A percentile compares a stretch with the other conserved stretches of the same genome.
phyloP scores from a whole-genome alignment of 345 rosid species.

The Citrus glauca region DNA sequence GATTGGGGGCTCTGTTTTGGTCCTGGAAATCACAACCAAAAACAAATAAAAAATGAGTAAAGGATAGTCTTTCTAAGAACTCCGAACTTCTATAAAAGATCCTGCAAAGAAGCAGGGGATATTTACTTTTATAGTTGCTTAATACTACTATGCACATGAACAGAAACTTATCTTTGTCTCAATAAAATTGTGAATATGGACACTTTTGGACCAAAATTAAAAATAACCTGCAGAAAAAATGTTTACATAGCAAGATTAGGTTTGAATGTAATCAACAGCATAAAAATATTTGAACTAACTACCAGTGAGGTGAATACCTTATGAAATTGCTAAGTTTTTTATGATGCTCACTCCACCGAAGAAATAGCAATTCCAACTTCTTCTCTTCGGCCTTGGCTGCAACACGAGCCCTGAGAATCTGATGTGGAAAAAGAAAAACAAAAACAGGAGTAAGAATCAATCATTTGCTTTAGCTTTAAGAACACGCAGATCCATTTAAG shows the following conservation, averaged over 20 bases:
- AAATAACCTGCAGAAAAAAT: slow-evolving; percentile 81
- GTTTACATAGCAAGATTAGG: background rate
- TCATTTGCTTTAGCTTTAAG: background rate
- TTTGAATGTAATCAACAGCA: background rate
- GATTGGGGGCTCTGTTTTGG: slow-evolving; percentile 81
- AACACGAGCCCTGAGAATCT: slow-evolving; percentile 92
- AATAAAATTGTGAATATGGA: slow-evolving; percentile 97
- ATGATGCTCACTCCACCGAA: slow-evolving; percentile 94
- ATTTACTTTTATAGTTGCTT: slow-evolving; percentile 31
- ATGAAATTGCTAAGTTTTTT: slow-evolving; percentile 83
- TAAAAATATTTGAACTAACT: background rate
- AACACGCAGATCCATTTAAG: background rate
- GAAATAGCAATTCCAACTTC: slow-evolving; percentile 91
- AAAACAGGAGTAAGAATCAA: background rate
- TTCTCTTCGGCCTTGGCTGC: slow-evolving; percentile 96
- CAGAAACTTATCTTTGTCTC: slow-evolving; percentile 93
- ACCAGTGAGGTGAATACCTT: slow-evolving; percentile 47
- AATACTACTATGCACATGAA: slow-evolving; percentile 66
- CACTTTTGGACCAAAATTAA: slow-evolving; percentile 97
- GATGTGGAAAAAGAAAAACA: slow-evolving; percentile 11
- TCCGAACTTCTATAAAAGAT: slow-evolving; percentile 30
- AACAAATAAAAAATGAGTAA: slow-evolving; percentile 22
- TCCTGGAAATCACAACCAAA: slow-evolving; percentile 54
- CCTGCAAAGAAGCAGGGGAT: slow-evolving; percentile 30
- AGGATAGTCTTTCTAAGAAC: background rate